Base-by-base conservation (phyloP, 2,329 filamentous ascomycete genomes). In the Hymenotorrendiella dingleyae region DNA sequence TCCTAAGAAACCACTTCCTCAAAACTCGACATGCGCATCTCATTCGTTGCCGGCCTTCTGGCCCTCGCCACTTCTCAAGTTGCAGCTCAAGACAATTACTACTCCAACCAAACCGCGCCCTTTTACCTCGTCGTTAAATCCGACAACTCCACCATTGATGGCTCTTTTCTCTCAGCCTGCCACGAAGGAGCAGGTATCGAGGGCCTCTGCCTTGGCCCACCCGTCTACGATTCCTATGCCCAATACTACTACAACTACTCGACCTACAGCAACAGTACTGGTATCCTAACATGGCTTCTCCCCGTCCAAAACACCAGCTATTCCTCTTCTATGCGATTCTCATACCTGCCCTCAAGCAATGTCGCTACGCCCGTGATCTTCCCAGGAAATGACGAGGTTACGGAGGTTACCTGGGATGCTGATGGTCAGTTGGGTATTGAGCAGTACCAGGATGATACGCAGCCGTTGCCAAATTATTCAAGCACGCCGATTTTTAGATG, bases 171-270 rank as follows among this genome's bases (percentile, higher is more conserved):
- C 12, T 54, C 52, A 4, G 54, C 70, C 42, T 73, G 70, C 56
- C 70, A 72, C 53, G 62, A 64, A 45, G 70, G 70, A 22, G 70
- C 70, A 16, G 70, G 63, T 4, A 69, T 72, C 40, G 69, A 72
- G 52, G 63, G 59, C 9, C 64, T 72, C 42, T 72, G 70, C 48
- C 47, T 68, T 14, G 45, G 52, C 36, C 45, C 54, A 32, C 36
- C 19, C 8, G 23, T 44, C 39, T 24, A 43, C 37, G 36, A 32
- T 26, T 28, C 28, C 12, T 27, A 54, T 46, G 36, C 46, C 24
- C 17, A 42, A 9, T 59, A 45, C 49, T 53, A 38, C 19, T 54
- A 67, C 53, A 59, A 60, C 27, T 57, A 62, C 3, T 36, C 40
- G 45, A 54, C 27, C 52, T 42, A 41, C 21, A 28, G 17, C 7